Percentiles rank a stretch among this genome's conserved stretches.
Conservation (phyloP, 2,329 filamentous ascomycete species). For the Fonsecaea pedrosoi region DNA sequence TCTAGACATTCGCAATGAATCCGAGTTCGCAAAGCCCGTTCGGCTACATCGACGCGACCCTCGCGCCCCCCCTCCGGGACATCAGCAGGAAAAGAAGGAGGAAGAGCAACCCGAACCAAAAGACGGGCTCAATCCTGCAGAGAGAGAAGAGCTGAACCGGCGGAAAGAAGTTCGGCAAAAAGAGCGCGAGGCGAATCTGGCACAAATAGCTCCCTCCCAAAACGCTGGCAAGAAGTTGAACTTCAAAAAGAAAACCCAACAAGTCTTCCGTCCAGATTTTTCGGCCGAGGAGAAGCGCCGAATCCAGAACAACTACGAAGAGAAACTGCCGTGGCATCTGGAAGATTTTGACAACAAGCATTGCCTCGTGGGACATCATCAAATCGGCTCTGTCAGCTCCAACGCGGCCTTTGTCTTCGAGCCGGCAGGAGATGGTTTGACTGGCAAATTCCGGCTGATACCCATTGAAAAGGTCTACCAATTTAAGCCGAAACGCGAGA, state of each 20-base stretch:
- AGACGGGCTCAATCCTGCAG: slow-evolving; percentile 64
- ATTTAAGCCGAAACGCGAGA: slow-evolving; percentile 78
- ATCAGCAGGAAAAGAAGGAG: slow-evolving; percentile 47
- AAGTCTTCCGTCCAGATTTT: slow-evolving; percentile 76
- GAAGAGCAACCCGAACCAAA: slow-evolving; percentile 60
- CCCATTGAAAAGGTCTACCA: slow-evolving; percentile 96
- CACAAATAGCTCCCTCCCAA: slow-evolving; percentile 86
- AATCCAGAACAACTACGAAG: slow-evolving; percentile 78
- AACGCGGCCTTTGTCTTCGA: slow-evolving; percentile 81
- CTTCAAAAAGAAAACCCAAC: slow-evolving; percentile 79
- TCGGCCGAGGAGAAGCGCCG: slow-evolving; percentile 73
- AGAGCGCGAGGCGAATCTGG: slow-evolving; percentile 83
- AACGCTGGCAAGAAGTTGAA: slow-evolving; percentile 72
- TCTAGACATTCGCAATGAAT: slow-evolving; percentile 75
- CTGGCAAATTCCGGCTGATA: slow-evolving; percentile 70
- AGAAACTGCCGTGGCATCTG: slow-evolving; percentile 93
- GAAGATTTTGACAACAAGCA: slow-evolving; percentile 97
- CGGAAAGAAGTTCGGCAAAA: slow-evolving; percentile 75
- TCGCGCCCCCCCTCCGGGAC: slow-evolving; percentile 64
- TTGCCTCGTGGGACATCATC: slow-evolving; percentile 89
- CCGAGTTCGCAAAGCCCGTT: slow-evolving; percentile 85
- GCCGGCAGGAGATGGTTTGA: slow-evolving; percentile 63
- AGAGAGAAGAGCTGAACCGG: slow-evolving; percentile 46
- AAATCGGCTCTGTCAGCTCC: slow-evolving; percentile 81
- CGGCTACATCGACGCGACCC: slow-evolving; percentile 89